A percentile compares a stretch with the other conserved stretches of the same genome.
Evolutionary conservation across 1,284 basidiomycete genomes (phyloP).

Genomic region (Pascua guehoae): DNA sequence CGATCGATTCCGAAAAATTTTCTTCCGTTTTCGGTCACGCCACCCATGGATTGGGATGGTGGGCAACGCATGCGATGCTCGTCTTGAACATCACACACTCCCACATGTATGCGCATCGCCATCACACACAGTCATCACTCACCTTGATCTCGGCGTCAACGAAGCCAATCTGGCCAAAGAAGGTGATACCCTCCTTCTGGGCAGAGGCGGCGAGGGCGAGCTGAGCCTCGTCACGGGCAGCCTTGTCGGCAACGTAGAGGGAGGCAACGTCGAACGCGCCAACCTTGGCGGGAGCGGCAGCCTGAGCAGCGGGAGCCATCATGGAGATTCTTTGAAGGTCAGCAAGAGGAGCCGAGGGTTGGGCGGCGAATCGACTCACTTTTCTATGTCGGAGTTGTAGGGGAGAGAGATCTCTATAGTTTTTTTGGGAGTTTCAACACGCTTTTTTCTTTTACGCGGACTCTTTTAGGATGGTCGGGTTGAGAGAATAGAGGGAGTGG

Average conservation of each 20-base stretch:
- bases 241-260: conserved; percentile 51
- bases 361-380: background rate
- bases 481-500: conserved; percentile 5
- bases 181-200: conserved; percentile 81
- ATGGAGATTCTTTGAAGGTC: conserved; percentile 18
- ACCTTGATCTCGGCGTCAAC: conserved; percentile 72
- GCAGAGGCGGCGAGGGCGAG: conserved; percentile 66
- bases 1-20: background rate
- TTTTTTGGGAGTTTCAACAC: background rate
- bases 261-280: conserved; percentile 48
- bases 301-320: conserved; percentile 47
- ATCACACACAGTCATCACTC: conserved; percentile 15
- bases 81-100: no score
- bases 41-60: background rate
- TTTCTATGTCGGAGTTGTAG: conserved; percentile 1
- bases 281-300: conserved; percentile 38
- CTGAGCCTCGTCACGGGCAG: conserved; percentile 64
- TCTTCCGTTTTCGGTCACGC: no score
- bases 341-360: background rate
- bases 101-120: no score
- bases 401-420: background rate
- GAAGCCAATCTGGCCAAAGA: conserved; percentile 73
- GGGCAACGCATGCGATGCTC: no score
- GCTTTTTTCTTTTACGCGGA: conserved; percentile 4
- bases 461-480: background rate